Conservation (phyloP, 495 filamentous ascomycete genomes). For the Trichoderma asperelloides region DNA sequence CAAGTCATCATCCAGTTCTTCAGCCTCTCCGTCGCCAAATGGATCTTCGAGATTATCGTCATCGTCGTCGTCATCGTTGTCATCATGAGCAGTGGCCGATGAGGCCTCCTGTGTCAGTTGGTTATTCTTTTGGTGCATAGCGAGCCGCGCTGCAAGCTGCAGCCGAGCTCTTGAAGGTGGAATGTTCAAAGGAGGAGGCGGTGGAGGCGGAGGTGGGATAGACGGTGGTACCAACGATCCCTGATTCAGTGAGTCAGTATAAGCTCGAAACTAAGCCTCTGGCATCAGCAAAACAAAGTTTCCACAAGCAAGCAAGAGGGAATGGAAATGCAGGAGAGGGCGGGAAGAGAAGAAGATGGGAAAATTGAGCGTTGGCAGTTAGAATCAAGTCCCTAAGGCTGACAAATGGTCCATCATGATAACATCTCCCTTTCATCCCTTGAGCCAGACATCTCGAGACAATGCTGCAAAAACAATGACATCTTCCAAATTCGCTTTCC, state of each 20-base stretch:
- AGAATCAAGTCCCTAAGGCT: not conserved
- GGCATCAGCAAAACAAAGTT: not conserved
- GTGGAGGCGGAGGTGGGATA: constrained; percentile 42
- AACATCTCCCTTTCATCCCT: not conserved
- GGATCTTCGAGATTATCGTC: constrained; percentile 31
- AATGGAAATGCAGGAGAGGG: not conserved
- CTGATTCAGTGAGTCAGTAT: constrained; percentile 38
- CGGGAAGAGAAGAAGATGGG: not conserved
- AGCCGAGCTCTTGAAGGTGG: constrained; percentile 79
- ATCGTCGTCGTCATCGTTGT: constrained; percentile 17
- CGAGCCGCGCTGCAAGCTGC: constrained; percentile 75
- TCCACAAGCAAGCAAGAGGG: not conserved
- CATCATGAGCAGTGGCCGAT: constrained; percentile 5
- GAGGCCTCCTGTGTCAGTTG: constrained; percentile 29
- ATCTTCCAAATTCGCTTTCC: constrained; percentile 4
- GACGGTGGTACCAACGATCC: constrained; percentile 37
- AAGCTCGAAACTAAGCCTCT: constrained; percentile 36
- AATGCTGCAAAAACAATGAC: constrained; percentile 5
- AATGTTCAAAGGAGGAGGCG: constrained; percentile 63
- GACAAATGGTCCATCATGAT: not conserved
- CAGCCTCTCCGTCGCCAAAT: constrained; percentile 41
- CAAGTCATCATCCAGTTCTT: constrained; percentile 37
- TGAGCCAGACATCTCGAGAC: not conserved
- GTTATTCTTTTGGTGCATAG: constrained; percentile 62
- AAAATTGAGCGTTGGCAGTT: constrained; percentile 6